phyloP scores from a whole-genome alignment of 2,329 filamentous ascomycete genomes.

The Botryotinia narcissicola region DNA sequence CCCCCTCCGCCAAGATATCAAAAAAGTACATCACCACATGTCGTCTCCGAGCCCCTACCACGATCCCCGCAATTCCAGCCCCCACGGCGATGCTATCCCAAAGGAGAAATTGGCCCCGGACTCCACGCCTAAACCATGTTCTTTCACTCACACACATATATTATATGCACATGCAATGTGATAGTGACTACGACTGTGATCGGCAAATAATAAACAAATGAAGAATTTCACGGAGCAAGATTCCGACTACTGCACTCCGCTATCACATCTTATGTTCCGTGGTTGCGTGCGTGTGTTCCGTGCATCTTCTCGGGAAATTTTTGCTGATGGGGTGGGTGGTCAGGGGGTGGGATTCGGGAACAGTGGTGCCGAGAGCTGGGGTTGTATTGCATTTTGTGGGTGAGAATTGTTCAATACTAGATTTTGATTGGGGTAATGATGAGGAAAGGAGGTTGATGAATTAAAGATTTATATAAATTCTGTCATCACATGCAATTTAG shows the following conservation, averaged over 20 bases:
- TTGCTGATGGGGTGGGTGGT: not conserved
- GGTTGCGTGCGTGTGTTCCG: not conserved
- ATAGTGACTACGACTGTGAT: conserved; percentile 17
- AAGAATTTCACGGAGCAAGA: not conserved
- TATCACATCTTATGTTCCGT: conserved; percentile 1
- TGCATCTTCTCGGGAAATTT: conserved; percentile 9
- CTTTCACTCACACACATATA: not conserved
- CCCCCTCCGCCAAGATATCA: not conserved
- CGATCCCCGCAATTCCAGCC: conserved; percentile 6
- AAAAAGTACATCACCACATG: not conserved
- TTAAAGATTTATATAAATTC: not conserved
- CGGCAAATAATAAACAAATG: not conserved
- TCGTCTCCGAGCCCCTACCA: not conserved
- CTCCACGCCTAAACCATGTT: conserved; percentile 15
- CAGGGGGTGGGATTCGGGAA: conserved; percentile 4
- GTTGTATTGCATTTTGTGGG: not conserved
- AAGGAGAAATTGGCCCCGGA: not conserved
- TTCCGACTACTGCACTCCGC: conserved; percentile 7
- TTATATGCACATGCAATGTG: conserved; percentile 16
- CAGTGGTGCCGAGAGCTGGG: not conserved
- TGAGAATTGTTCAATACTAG: not conserved
- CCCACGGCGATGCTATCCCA: conserved; percentile 2
- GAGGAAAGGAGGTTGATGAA: not conserved
- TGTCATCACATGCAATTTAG: not conserved
- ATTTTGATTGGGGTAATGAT: not conserved